phyloP scores from a whole-genome alignment of 1,284 basidiomycete genomes.

The Trametes hirsuta region DNA sequence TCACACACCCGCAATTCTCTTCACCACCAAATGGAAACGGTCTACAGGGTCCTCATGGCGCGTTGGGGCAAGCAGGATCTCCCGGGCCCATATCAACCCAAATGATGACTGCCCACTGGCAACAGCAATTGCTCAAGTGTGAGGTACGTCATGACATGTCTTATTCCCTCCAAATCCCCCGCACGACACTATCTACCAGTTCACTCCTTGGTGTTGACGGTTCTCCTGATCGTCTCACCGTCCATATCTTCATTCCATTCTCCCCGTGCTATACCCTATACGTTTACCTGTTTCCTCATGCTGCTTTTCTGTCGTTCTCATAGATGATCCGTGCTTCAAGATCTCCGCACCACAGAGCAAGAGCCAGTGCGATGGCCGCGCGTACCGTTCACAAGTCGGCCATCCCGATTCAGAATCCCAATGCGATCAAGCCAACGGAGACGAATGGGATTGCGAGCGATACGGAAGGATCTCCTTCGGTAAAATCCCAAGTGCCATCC shows the following conservation, averaged over 20 bases:
- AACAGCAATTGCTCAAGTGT: conserved; percentile 80
- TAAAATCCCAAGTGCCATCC: conserved; percentile 41
- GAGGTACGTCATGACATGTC: conserved; percentile 53
- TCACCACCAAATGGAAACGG: conserved; percentile 69
- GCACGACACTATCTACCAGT: not conserved
- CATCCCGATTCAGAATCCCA: conserved; percentile 84
- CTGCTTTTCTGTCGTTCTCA: not conserved
- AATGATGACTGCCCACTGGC: conserved; percentile 76
- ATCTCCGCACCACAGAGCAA: conserved; percentile 79
- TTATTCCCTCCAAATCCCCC: not conserved
- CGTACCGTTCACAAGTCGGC: conserved; percentile 78
- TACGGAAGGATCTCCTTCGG: conserved; percentile 27
- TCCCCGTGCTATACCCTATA: not conserved
- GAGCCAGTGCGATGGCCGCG: conserved; percentile 79
- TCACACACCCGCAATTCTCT: conserved; percentile 63
- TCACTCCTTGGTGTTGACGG: not conserved
- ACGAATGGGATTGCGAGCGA: conserved; percentile 39
- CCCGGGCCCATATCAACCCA: conserved; percentile 61
- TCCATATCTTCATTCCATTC: not conserved
- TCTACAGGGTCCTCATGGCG: conserved; percentile 46
- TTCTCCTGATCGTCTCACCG: not conserved
- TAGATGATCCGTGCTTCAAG: conserved; percentile 77
- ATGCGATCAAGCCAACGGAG: conserved; percentile 54
- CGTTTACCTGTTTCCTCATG: not conserved
- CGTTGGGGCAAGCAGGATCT: conserved; percentile 59